phyloP scores from a whole-genome alignment of 441 rosid species.

The Erodium trifolium region DNA sequence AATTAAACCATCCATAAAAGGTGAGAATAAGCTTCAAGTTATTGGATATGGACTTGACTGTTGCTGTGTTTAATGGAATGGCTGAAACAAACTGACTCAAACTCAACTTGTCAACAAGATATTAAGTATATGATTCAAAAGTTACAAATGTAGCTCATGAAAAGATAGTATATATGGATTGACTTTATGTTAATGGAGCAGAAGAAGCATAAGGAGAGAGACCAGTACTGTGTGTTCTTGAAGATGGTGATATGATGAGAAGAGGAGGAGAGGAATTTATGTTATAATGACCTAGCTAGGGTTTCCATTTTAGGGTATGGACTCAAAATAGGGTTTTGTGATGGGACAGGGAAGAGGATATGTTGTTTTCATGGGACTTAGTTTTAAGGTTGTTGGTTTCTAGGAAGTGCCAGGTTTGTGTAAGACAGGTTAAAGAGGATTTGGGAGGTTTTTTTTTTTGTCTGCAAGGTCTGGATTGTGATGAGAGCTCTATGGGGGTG shows the following conservation, averaged over 20 bases:
- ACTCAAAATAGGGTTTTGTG: background rate
- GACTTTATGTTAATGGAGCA: background rate
- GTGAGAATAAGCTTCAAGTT: too few species aligned
- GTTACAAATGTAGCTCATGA: too few species aligned
- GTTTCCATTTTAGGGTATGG: background rate
- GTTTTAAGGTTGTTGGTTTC: background rate
- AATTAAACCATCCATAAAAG: too few species aligned
- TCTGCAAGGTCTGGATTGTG: background rate
- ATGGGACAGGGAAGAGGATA: background rate
- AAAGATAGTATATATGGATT: too few species aligned
- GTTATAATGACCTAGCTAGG: background rate
- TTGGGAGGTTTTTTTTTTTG: background rate
- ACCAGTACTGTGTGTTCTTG: background rate
- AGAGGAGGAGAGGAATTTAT: background rate
- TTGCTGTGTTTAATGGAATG: too few species aligned
- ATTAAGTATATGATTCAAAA: too few species aligned
- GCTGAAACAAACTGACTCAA: too few species aligned
- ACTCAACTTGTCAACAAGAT: too few species aligned
- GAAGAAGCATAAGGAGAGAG: background rate
- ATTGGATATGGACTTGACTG: too few species aligned
- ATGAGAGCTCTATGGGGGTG: too few species aligned
- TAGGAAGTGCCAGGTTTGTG: conserved; percentile 2
- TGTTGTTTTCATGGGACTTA: background rate
- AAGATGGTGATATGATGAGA: background rate
- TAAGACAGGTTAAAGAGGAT: background rate